Percentiles rank a stretch among this genome's conserved stretches.
These are phyloP conservation scores for Agaricus subrufescens DNA, from an alignment of 768 basidiomycete species.

Conservation along the genomic window DNA sequence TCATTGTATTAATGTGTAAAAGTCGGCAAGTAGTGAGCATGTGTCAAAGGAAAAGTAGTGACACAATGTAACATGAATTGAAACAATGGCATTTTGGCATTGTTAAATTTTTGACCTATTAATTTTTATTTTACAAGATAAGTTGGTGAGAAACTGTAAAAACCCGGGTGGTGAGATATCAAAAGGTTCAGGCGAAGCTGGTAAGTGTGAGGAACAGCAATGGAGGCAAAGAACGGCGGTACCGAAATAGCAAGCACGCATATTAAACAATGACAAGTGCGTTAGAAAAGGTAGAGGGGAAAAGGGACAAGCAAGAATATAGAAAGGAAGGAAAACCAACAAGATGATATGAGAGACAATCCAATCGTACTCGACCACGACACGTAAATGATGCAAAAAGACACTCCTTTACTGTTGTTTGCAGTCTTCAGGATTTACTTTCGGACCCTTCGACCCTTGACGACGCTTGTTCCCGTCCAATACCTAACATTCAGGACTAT, in stretches of 20 bases:
- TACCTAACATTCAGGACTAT: conserved; percentile 38
- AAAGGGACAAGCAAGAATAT: neutral
- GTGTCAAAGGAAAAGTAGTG: too few species aligned
- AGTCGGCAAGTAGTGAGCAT: too few species aligned
- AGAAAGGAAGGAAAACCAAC: neutral
- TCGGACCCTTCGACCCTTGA: conserved; percentile 54
- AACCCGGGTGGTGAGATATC: too few species aligned
- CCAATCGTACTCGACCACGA: neutral
- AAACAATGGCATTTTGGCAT: too few species aligned
- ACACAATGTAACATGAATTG: too few species aligned
- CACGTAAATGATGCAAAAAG: neutral
- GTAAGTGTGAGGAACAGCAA: neutral
- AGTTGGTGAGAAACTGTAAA: too few species aligned
- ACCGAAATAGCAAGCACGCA: neutral
- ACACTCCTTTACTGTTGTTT: conserved; percentile 67
- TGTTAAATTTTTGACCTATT: too few species aligned
- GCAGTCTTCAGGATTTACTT: conserved; percentile 81
- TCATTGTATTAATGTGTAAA: too few species aligned
- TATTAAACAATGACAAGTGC: conserved; percentile 3
- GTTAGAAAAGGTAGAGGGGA: neutral
- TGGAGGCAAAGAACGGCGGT: neutral
- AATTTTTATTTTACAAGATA: too few species aligned
- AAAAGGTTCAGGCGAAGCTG: neutral
- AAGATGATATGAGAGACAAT: neutral
- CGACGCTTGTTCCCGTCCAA: conserved; percentile 63